phyloP scores from a whole-genome alignment of 148 eudicot genomes.

The Heliamphora exappendiculata region DNA sequence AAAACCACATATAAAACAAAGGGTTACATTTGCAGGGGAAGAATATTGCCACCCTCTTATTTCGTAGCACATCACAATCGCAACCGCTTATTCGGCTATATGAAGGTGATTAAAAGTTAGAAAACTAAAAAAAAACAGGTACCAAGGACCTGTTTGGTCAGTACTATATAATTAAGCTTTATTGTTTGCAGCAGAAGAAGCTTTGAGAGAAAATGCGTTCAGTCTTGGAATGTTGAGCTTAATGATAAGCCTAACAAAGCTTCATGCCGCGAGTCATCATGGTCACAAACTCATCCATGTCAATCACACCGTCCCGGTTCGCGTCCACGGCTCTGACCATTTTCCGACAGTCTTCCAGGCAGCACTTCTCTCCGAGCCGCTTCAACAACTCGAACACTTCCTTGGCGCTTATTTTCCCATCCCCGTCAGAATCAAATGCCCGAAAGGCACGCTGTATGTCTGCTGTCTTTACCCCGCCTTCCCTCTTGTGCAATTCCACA shows the following conservation, averaged over 20 bases:
- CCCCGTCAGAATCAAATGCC: slow-evolving; percentile 53
- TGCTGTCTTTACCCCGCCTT: slow-evolving; percentile 50
- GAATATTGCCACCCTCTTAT: too few species aligned
- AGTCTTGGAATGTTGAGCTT: background rate
- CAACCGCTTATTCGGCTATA: too few species aligned
- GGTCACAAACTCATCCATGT: slow-evolving; percentile 50
- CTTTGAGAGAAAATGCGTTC: too few species aligned
- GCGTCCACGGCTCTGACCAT: slow-evolving; percentile 64
- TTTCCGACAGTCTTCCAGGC: slow-evolving; percentile 38
- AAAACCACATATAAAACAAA: too few species aligned
- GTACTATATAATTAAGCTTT: too few species aligned
- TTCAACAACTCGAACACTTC: slow-evolving; percentile 44
- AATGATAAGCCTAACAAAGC: slow-evolving; percentile 14
- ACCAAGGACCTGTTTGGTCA: too few species aligned
- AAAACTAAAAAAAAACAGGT: too few species aligned
- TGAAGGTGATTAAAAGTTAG: too few species aligned
- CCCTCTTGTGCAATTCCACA: slow-evolving; percentile 53
- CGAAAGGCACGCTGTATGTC: slow-evolving; percentile 56
- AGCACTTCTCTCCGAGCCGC: slow-evolving; percentile 49
- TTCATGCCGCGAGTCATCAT: slow-evolving; percentile 70
- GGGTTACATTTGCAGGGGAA: too few species aligned
- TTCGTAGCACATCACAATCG: too few species aligned
- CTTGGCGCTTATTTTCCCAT: slow-evolving; percentile 60
- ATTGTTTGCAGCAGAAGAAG: too few species aligned
- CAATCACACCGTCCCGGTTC: slow-evolving; percentile 65